A percentile compares a stretch with the other conserved stretches of the same genome.
Evolutionary conservation across 306 rosid genomes (phyloP).

Genomic region (Quercus mongolica): DNA sequence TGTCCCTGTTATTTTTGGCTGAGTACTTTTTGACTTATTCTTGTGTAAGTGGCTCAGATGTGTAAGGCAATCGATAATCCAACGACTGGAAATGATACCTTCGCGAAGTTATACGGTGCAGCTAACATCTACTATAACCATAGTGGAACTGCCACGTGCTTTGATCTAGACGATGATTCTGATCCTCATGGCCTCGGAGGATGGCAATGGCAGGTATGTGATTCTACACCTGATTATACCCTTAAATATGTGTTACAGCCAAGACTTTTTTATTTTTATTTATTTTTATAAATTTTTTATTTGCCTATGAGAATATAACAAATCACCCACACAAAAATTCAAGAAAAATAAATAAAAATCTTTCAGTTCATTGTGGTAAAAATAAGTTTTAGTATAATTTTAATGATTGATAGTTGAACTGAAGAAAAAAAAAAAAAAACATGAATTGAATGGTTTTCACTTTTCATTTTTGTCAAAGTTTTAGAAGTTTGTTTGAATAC

Average conservation of each 20-base stretch:
- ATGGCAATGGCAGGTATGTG: constrained; percentile 81
- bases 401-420: no score
- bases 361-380: no score
- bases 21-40: no score
- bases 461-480: no score
- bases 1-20: not conserved
- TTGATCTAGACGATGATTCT: constrained; percentile 50
- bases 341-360: no score
- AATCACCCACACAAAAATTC: no score
- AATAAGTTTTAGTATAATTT: no score
- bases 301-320: not conserved
- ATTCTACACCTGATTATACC: no score
- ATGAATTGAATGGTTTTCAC: no score
- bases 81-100: constrained; percentile 34
- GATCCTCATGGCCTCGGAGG: constrained; percentile 79
- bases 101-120: constrained; percentile 61
- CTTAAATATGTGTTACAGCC: no score
- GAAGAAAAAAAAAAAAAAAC: no score
- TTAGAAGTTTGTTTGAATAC: no score
- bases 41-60: constrained; percentile 40
- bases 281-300: not conserved
- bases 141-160: constrained; percentile 55
- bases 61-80: constrained; percentile 69
- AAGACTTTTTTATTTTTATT: not conserved
- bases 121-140: constrained; percentile 62